Evolutionary conservation across 345 rosid genomes (phyloP).

Genomic region (Citrus trifoliata): DNA sequence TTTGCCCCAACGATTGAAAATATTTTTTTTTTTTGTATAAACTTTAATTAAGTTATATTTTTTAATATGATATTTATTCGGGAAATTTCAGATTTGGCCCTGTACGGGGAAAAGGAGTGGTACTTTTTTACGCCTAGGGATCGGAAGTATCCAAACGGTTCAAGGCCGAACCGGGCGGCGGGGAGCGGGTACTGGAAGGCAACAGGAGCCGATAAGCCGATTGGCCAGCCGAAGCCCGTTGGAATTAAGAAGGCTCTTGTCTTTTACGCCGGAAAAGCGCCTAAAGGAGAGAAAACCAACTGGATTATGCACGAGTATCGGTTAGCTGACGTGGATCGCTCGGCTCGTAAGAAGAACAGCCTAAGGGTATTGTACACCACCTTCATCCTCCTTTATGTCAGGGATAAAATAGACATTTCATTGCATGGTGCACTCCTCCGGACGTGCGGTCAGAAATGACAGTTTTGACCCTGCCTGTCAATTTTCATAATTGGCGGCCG

Average conservation of each 20-base stretch:
- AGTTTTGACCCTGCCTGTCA: constrained; percentile 1
- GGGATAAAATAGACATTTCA: constrained; percentile 4
- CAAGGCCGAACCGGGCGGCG: constrained; percentile 91
- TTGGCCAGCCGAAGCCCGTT: constrained; percentile 65
- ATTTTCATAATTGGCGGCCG: constrained; percentile 8
- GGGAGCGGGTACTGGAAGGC: constrained; percentile 98
- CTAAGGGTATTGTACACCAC: constrained; percentile 47
- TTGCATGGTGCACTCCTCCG: not conserved
- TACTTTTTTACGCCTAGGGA: constrained; percentile 90
- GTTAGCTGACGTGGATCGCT: constrained; percentile 84
- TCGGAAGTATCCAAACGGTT: constrained; percentile 89
- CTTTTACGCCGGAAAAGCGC: constrained; percentile 88
- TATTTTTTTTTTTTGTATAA: too few species aligned
- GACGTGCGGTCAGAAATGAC: constrained; percentile 9
- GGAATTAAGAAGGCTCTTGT: constrained; percentile 95
- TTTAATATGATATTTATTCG: not conserved
- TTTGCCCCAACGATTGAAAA: too few species aligned
- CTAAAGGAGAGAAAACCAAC: constrained; percentile 82
- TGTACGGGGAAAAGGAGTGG: constrained; percentile 96
- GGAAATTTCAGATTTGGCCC: constrained; percentile 49
- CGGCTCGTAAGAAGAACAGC: constrained; percentile 80
- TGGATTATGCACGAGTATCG: constrained; percentile 99
- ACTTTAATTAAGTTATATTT: not conserved
- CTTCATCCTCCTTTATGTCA: not conserved
- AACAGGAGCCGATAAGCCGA: constrained; percentile 97